These are phyloP conservation scores for Babesia ovis DNA, from an alignment of 169 alveolate species.

Conservation along the genomic window DNA sequence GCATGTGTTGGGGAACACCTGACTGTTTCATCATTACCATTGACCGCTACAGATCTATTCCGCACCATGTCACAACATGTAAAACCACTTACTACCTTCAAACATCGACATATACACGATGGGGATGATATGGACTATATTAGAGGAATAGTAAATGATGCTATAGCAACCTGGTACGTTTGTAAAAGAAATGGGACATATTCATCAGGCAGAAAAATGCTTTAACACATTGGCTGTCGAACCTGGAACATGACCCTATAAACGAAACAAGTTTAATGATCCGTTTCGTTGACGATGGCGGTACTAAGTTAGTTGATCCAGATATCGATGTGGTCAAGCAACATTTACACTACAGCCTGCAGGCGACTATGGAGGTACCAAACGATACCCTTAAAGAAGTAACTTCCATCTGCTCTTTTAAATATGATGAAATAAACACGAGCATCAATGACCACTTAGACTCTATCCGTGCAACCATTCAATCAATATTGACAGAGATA, in stretches of 20 bases:
- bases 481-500: constrained; percentile 5
- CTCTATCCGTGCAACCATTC: not conserved
- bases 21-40: not conserved
- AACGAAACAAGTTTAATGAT: not conserved
- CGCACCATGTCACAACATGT: not conserved
- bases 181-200: too few species aligned
- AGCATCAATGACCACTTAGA: not conserved
- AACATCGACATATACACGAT: not conserved
- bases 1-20: not conserved
- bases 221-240: not conserved
- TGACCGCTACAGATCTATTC: not conserved
- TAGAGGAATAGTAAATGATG: not conserved
- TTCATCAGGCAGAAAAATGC: not conserved
- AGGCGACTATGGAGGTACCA: not conserved
- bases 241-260: too few species aligned
- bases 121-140: not conserved
- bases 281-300: not conserved
- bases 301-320: not conserved
- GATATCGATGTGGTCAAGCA: not conserved
- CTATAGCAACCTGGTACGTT: not conserved
- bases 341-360: not conserved
- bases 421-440: not conserved
- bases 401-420: not conserved
- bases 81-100: not conserved
- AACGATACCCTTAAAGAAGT: not conserved